Evolutionary conservation across 768 basidiomycete genomes (phyloP), one percentile per base, ranked within the genome.

Genomic region (Mycena haematopus): DNA sequence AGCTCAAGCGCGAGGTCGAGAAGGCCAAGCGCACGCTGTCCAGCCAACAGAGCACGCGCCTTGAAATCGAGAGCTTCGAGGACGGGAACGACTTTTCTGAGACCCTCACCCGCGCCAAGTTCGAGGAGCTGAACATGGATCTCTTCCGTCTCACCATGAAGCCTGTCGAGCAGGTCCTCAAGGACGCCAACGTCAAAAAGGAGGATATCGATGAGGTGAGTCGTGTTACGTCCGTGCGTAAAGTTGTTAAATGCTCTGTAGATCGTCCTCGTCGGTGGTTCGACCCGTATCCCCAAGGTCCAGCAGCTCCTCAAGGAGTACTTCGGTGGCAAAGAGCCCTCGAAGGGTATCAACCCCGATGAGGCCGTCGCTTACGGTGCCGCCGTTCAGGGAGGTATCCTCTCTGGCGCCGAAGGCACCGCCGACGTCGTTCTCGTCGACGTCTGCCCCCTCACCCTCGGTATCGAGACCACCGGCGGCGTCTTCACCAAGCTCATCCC

Each of bases 111-210:
- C 89, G 96, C 57, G 96, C 96, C 81, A 99, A 97, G 80, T 99
- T 99, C 74, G 96, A 99, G 77, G 96, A 99, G 77, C 84, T 98
- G 68, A 97, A 96, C 87, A 91, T 97, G 82, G 96, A 99, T 72
- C 87, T 99, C 55, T 99, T 99, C 92, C 86, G 96, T 73, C 96
- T 96, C 87, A 99, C 96, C 35, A 94, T 99, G 93, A 96, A 96
- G 83, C 96, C 96, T 66, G 96, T 99, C 65, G 96, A 98, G 78
- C 96, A 98, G 78, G 96, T 99, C 22, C 83, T 99, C 70, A 97
- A 97, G 88, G 96, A 99, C 72, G 92, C 96, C 67, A 91, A 91
- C 70, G 90, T 99, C 75, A 96, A 96, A 88, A 99, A 99, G 86
- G 96, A 98, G 70, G 91, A 95, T 67, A 80, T 99, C 55, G 87